Evolutionary conservation across 495 filamentous ascomycete species (phyloP), one percentile per base, ranked within the genome.

Genomic region (Talaromyces trachyspermus): DNA sequence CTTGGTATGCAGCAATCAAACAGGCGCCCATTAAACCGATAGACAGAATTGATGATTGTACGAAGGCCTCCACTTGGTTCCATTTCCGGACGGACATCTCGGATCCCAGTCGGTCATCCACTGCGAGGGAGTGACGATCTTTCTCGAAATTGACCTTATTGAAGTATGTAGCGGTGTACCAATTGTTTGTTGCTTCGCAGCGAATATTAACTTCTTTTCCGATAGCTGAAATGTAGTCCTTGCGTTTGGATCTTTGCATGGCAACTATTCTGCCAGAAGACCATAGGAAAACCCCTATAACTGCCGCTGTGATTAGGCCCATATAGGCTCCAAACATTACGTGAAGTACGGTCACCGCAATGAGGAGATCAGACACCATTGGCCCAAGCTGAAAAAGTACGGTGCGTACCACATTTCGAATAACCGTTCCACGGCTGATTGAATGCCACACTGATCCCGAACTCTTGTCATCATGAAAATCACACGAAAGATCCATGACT

Each of bases 401-500:
- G 9, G 76, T 77, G 39, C 88, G 80, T 19, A 86, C 64, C 41
- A 89, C 68, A 49, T 74, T 71, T 30, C 75, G 76, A 11, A 90
- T 68, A 29, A 77, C 76, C 22, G 71, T 61, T 5, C 83, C 87
- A 51, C 83, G 80, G 23, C 70, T 69, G 23, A 90, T 77, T 2
- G 85, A 77, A 52, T 79, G 72, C 50, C 77, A 78, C 26, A 90
- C 70, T 54, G 89, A 83, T 5, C 80, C 85, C 3, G 79, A 82
- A 46, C 77, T 77, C 65, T 88, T 89, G 43, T 75, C 74, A 49
- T 81, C 82, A 56, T 92, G 86, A 49, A 89, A 90, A 54, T 91
- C 86, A 49, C 81, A 83, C 0, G 84, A 88, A 19, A 92, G 72
- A 43, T 72, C 76, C 77, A 91, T 86, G 19, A 90, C 71, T 51